Evolutionary conservation across 371 early-diverging fungal genomes (phyloP), one percentile per base, ranked within the genome.

Genomic region (Syncephalastrum sp.): DNA sequence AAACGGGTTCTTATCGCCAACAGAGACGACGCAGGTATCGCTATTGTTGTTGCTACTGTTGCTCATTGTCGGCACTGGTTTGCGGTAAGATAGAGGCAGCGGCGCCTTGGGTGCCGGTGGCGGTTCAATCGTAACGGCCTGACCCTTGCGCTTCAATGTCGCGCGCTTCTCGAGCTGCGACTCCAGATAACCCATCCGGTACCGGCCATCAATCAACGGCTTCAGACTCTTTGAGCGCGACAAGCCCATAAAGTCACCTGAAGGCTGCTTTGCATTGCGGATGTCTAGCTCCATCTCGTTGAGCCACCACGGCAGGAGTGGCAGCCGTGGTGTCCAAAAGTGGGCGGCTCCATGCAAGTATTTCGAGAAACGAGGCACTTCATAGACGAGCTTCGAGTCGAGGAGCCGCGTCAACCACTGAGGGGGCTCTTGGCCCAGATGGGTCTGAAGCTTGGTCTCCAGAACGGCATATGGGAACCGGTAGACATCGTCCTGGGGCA

Each of bases 341-440:
- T 93, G 91, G 12, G 98, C 88, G 16, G 88, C 86, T 52, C 99
- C 99, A 74, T 99, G 99, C 50, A 98, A 82, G 77, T 94, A 99
- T 72, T 99, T 99, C 53, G 93, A 93, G 79, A 99, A 99, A 64
- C 96, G 95, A 43, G 98, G 98, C 4, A 98, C 97, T 44, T 95
- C 96, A 69, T 96, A 95, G 17, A 99, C 97, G 54, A 98, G 74
- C 50, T 89, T 84, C 43, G 91, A 88, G 42, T 91, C 85, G 63
- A 97, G 82, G 41, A 99, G 76, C 23, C 95, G 91, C 10, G 86
- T 79, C 21, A 99, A 93, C 99, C 99, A 99, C 57, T 88, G 83
- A 6, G 98, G 97, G 4, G 95, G 91, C 50, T 89, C 89, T 24
- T 91, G 89, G 42, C 59, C 60, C 7, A 90, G 91, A 71, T 95